Evolutionary conservation across 306 rosid genomes (phyloP), one percentile per base, ranked within the genome.

Genomic region (Cucurbita maxima): DNA sequence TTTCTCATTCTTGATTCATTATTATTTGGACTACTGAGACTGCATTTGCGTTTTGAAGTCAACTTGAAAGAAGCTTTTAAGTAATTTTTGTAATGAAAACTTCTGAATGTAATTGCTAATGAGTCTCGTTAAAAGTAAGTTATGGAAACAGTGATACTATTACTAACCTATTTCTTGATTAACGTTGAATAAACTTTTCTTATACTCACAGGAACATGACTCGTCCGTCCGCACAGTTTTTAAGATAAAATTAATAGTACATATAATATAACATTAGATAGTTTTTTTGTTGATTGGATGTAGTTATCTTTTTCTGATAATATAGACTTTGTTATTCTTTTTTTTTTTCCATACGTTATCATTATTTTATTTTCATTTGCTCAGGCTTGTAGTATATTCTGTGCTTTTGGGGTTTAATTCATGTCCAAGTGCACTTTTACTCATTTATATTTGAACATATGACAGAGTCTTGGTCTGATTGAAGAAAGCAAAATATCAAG

Each of bases 401-500:
- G 55, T 44, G 30, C 15, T 34, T 10, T 5, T 7, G 34, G 50
- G 18, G 36, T 4, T 10, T 53, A 30, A 36, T 11, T 50, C 40
- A 30, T 52, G 62, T 36, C 48, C 12, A 54, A 36, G 25, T 25
- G 25, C 25, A 25, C 25, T 25, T 25, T 25, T 51, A 53, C 54
- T 67, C 38, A 4, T 67, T 43, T 67, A 44, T 18, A 18, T 47
- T 44, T 77, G 52, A 37, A 72, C 75, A 58, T 5, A 73, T 86
- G 76, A 82, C 92, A 93, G 98, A 90, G 83, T 86, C 96, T 93
- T 82, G 98, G 98, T 72, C 76, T 90, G 76, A 87, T 93, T 80
- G 98, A 93, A 80, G 98, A 93, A 81, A 16, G 88, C 82, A 88
- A 86, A 87, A 80, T 92, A 59, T 77, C 86, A 37, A 88, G 98